A percentile compares a stretch with the other conserved stretches of the same genome.
Conservation (phyloP, 345 rosid species). For the Arabis alpina region DNA sequence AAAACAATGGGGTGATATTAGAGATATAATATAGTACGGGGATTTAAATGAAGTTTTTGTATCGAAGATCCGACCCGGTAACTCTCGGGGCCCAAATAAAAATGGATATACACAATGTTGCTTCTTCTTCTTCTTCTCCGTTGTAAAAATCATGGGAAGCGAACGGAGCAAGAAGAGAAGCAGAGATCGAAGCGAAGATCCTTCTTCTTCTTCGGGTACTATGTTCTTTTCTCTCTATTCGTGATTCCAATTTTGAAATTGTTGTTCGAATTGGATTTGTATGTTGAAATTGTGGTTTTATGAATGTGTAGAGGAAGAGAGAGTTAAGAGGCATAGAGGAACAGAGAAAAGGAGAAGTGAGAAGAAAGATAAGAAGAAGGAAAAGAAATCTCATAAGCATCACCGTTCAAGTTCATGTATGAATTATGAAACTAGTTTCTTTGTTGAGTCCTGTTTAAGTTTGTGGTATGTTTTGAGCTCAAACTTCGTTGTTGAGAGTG, state of each 20-base stretch:
- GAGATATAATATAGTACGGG: background rate
- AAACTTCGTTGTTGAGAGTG: background rate
- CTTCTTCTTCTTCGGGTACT: conserved; percentile 53
- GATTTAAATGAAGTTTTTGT: background rate
- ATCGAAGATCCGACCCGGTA: conserved; percentile 33
- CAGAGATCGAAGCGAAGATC: conserved; percentile 49
- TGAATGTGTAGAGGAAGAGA: conserved; percentile 56
- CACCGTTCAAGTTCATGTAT: conserved; percentile 63
- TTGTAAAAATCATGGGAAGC: conserved; percentile 55
- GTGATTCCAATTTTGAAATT: background rate
- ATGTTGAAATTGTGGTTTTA: conserved; percentile 10
- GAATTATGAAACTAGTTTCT: background rate
- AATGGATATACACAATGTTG: background rate
- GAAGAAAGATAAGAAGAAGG: conserved; percentile 51
- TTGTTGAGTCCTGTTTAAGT: background rate
- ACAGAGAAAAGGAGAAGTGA: conserved; percentile 56
- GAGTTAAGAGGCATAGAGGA: conserved; percentile 56
- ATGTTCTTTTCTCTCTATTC: conserved; percentile 5
- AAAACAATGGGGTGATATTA: background rate
- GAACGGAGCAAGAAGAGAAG: conserved; percentile 61
- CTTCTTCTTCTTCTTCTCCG: background rate
- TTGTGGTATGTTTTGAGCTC: background rate
- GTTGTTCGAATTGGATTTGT: background rate
- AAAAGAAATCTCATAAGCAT: conserved; percentile 64
- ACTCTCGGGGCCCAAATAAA: conserved; percentile 8